Percentiles rank a stretch among this genome's conserved stretches.
Conservation (phyloP, 2,329 filamentous ascomycete species). For the Nothophoma quercina region DNA sequence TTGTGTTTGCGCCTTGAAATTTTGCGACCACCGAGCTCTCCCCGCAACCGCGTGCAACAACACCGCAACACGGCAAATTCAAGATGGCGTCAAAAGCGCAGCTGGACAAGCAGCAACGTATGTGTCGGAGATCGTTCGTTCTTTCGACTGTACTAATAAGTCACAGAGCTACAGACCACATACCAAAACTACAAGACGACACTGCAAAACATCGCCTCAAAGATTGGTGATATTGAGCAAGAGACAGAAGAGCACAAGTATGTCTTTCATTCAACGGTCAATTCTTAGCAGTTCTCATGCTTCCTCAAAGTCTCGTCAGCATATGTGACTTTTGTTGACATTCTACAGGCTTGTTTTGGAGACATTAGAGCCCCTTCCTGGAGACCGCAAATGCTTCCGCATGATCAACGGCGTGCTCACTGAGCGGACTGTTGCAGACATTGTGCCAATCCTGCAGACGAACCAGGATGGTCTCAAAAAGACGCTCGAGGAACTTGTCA, state of each 20-base stretch:
- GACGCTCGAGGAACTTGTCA: constrained; percentile 91
- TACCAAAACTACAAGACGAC: constrained; percentile 79
- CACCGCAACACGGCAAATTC: constrained; percentile 2
- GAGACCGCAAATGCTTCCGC: constrained; percentile 94
- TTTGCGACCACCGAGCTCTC: constrained; percentile 25
- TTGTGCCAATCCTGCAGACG: constrained; percentile 87
- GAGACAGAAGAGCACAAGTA: constrained; percentile 99
- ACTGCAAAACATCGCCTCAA: constrained; percentile 91
- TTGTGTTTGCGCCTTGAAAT: background rate
- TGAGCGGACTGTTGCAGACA: constrained; percentile 91
- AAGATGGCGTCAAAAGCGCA: constrained; percentile 61
- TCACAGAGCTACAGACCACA: constrained; percentile 76
- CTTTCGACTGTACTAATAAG: constrained; percentile 11
- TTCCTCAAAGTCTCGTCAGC: too few species aligned
- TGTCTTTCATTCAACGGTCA: constrained; percentile 43
- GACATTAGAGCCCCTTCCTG: constrained; percentile 81
- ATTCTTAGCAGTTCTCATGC: background rate
- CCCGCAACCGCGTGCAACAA: constrained; percentile 25
- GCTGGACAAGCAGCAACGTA: constrained; percentile 79
- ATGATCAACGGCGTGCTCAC: constrained; percentile 98
- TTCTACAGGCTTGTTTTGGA: constrained; percentile 87
- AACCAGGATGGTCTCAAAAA: constrained; percentile 95
- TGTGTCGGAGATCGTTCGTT: background rate
- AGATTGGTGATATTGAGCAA: constrained; percentile 97
- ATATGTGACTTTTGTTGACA: constrained; percentile 32